Percentiles rank a stretch among this genome's conserved stretches.
Evolutionary conservation across 305 asterid species (phyloP).

Genomic region (Rubia peregrina): DNA sequence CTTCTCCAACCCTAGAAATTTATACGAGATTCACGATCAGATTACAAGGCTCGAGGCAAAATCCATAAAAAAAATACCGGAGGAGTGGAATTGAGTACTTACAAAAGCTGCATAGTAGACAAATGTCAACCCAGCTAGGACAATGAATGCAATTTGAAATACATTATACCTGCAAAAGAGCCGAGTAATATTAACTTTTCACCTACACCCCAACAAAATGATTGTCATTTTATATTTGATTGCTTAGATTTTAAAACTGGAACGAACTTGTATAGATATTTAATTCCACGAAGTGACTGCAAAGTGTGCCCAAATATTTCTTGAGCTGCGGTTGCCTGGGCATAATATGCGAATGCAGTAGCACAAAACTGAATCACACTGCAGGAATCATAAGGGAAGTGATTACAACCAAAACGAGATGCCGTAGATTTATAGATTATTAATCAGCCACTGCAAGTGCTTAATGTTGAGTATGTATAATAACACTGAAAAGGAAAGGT

Average conservation of each 20-base stretch:
- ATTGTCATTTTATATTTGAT: neutral
- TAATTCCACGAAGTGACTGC: slow-evolving; percentile 97
- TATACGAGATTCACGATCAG: neutral
- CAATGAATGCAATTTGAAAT: slow-evolving; percentile 86
- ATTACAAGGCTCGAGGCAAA: slow-evolving; percentile 3
- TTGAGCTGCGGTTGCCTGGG: slow-evolving; percentile 99
- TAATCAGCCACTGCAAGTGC: neutral
- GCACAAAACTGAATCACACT: slow-evolving; percentile 99
- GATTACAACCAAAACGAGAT: slow-evolving; percentile 14
- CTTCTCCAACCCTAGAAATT: slow-evolving; percentile 83
- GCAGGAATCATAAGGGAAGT: slow-evolving; percentile 24
- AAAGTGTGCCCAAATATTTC: slow-evolving; percentile 96
- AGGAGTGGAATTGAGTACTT: slow-evolving; percentile 26
- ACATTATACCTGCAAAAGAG: slow-evolving; percentile 74
- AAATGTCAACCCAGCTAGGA: slow-evolving; percentile 88
- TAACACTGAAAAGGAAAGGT: neutral
- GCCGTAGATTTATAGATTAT: slow-evolving; percentile 1
- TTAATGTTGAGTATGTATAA: neutral
- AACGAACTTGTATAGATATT: slow-evolving; percentile 90
- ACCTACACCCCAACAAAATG: neutral
- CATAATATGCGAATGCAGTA: slow-evolving; percentile 90
- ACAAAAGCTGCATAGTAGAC: slow-evolving; percentile 85
- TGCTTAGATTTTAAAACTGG: neutral
- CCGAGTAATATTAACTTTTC: neutral
- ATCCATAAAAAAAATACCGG: neutral